Conservation (phyloP, 78 protist genomes). For the Dictyostelium brefeldianum region DNA sequence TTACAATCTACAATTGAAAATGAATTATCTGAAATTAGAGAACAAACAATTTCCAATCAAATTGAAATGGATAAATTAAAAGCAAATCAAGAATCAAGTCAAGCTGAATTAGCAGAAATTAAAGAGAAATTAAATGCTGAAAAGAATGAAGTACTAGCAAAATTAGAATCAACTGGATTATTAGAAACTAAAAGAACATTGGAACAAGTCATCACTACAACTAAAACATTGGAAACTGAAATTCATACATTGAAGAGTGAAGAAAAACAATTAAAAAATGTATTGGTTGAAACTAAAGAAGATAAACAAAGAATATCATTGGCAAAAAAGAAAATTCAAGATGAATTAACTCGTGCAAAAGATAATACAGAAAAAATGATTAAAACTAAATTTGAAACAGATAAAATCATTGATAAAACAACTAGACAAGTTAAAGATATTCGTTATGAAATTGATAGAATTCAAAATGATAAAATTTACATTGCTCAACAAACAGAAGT, state of each 20-base stretch:
- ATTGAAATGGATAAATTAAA: neutral
- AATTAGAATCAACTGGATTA: constrained; percentile 35
- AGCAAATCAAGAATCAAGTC: neutral
- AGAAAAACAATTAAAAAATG: constrained; percentile 33
- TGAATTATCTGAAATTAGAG: neutral
- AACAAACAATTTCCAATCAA: neutral
- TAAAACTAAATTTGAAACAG: constrained; percentile 57
- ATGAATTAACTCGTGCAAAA: constrained; percentile 52
- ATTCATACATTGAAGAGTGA: constrained; percentile 17
- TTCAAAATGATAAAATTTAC: constrained; percentile 45
- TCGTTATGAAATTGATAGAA: constrained; percentile 37
- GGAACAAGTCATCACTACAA: constrained; percentile 22
- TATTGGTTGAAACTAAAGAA: constrained; percentile 25
- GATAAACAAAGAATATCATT: constrained; percentile 41
- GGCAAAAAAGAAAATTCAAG: constrained; percentile 72
- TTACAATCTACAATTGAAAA: neutral
- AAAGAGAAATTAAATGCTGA: constrained; percentile 17
- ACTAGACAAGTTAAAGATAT: constrained; percentile 56
- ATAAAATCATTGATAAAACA: constrained; percentile 43
- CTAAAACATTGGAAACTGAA: neutral
- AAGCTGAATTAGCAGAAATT: neutral
- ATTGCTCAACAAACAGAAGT: constrained; percentile 58
- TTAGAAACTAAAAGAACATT: constrained; percentile 28
- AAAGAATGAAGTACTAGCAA: neutral
- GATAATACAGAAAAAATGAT: constrained; percentile 45